Percentiles rank a stretch among this genome's conserved stretches.
Evolutionary conservation across 768 basidiomycete species (phyloP).

Genomic region (Pleurotus pulmonarius): DNA sequence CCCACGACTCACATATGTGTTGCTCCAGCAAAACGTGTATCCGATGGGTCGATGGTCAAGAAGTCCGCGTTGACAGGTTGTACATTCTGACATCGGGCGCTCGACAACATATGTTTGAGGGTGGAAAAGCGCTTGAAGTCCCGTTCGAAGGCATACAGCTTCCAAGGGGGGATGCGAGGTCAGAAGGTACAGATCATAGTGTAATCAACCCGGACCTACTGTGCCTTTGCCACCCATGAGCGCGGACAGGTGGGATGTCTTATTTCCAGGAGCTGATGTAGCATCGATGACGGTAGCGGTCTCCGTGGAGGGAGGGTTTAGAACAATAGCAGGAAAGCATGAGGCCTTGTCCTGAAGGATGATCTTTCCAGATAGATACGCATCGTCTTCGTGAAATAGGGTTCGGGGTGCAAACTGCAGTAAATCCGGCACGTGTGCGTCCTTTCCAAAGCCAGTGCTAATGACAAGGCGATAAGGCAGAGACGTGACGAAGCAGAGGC

Average conservation of each 20-base stretch:
- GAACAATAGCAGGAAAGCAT: slow-evolving; percentile 88
- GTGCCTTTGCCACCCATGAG: slow-evolving; percentile 81
- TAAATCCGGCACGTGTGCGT: slow-evolving; percentile 80
- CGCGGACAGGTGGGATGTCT: slow-evolving; percentile 91
- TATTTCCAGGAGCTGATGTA: slow-evolving; percentile 96
- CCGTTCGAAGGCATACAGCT: slow-evolving; percentile 88
- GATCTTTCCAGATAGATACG: slow-evolving; percentile 75
- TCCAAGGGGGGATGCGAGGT: background rate
- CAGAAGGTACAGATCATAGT: background rate
- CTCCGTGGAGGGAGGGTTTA: slow-evolving; percentile 63
- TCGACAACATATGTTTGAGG: slow-evolving; percentile 80
- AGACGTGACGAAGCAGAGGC: background rate
- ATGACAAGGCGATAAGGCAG: slow-evolving; percentile 5
- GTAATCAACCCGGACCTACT: slow-evolving; percentile 33
- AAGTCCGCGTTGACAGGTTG: slow-evolving; percentile 79
- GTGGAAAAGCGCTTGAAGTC: slow-evolving; percentile 81
- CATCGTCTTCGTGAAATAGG: slow-evolving; percentile 65
- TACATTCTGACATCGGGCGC: slow-evolving; percentile 81
- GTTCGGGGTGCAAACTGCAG: slow-evolving; percentile 69
- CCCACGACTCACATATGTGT: slow-evolving; percentile 77
- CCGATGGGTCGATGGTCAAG: slow-evolving; percentile 66
- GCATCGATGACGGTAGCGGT: slow-evolving; percentile 78
- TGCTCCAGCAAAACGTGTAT: slow-evolving; percentile 56
- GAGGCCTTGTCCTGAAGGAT: slow-evolving; percentile 98
- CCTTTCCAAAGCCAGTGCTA: slow-evolving; percentile 65